Conservation (phyloP, 2,329 filamentous ascomycete genomes). For the Alternaria ventricosa region DNA sequence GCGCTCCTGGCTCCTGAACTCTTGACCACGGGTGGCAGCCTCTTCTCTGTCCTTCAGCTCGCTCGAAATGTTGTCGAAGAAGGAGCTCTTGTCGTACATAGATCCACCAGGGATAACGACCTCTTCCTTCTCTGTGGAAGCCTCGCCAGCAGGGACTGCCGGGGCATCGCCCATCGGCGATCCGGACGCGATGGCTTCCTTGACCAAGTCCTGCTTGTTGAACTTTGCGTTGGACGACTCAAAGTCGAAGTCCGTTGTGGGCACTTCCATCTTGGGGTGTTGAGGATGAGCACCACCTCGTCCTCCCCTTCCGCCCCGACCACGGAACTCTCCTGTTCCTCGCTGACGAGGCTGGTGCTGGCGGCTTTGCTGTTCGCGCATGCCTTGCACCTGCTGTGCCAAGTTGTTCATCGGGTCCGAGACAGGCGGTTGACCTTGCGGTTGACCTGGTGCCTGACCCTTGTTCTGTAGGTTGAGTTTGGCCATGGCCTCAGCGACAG, state of each 20-base stretch:
- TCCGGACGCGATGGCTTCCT: slow-evolving; percentile 83
- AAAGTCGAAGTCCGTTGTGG: slow-evolving; percentile 91
- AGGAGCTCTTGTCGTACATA: slow-evolving; percentile 85
- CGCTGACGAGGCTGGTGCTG: slow-evolving; percentile 57
- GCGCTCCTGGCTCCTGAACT: slow-evolving; percentile 92
- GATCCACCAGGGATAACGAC: slow-evolving; percentile 53
- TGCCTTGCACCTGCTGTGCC: slow-evolving; percentile 76
- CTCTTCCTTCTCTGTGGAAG: slow-evolving; percentile 53
- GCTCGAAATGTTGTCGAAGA: slow-evolving; percentile 98
- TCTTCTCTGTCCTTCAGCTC: slow-evolving; percentile 89
- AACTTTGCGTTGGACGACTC: slow-evolving; percentile 85
- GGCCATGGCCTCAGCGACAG: slow-evolving; percentile 81
- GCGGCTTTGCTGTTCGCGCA: slow-evolving; percentile 69
- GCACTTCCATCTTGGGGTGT: slow-evolving; percentile 80
- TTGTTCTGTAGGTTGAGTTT: slow-evolving; percentile 61
- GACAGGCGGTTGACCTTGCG: slow-evolving; percentile 27
- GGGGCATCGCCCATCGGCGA: slow-evolving; percentile 66
- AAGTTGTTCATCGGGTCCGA: slow-evolving; percentile 69
- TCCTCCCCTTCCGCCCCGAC: slow-evolving; percentile 56
- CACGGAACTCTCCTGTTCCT: slow-evolving; percentile 49
- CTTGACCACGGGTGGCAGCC: slow-evolving; percentile 70
- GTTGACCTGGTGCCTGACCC: slow-evolving; percentile 22
- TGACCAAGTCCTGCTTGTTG: slow-evolving; percentile 84
- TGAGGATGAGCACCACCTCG: slow-evolving; percentile 47
- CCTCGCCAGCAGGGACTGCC: slow-evolving; percentile 35